A percentile compares a stretch with the other conserved stretches of the same genome.
Evolutionary conservation across 148 eudicot species (phyloP).

Genomic region (Rhododendron williamsianum): DNA sequence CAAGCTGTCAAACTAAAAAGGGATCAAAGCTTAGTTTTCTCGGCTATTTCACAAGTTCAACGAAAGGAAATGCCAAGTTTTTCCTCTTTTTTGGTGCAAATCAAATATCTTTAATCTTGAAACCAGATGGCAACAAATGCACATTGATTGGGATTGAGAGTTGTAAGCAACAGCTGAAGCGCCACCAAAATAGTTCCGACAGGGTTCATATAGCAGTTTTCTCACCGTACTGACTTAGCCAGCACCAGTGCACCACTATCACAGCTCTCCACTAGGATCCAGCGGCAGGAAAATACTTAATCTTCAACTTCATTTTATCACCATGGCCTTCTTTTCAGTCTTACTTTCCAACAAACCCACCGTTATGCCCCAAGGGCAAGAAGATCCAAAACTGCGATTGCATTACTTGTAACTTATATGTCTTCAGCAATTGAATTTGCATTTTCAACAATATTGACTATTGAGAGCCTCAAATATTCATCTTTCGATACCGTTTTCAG

Average conservation of each 20-base stretch:
- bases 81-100: neutral
- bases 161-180: neutral
- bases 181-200: neutral
- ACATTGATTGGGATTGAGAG: neutral
- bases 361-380: neutral
- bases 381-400: neutral
- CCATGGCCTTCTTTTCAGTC: neutral
- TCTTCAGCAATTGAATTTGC: neutral
- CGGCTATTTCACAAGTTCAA: neutral
- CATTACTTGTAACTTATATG: neutral
- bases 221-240: neutral
- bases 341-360: neutral
- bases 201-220: neutral
- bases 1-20: neutral
- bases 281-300: neutral
- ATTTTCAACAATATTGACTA: neutral
- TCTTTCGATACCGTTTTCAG: neutral
- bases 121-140: neutral
- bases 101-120: neutral
- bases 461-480: neutral
- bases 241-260: neutral
- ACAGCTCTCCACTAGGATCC: slow-evolving; percentile 1
- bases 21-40: neutral
- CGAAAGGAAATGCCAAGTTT: neutral
- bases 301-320: neutral